Base-by-base conservation (phyloP, 352 stramenopile species). In the Globisporangium yorkense region DNA sequence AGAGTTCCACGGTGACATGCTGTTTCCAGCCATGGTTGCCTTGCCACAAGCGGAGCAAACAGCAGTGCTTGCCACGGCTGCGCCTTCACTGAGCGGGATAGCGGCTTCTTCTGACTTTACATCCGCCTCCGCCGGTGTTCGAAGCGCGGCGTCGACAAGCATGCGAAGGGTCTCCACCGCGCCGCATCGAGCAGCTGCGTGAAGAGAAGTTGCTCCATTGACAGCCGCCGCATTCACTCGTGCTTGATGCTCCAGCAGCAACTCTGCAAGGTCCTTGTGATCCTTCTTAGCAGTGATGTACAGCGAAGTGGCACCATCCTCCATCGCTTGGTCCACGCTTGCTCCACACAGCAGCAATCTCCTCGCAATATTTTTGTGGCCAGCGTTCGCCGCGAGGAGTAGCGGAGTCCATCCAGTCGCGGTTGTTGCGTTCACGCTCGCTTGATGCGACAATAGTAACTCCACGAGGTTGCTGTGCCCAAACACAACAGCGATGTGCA, bases 271-370 rank as follows among this genome's bases (percentile, higher is more conserved):
- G 2, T 76, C 60, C 18, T 70, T 50, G 51, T 80, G 71, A 46
- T 70, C 72, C 29, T 74, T 67, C 27, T 61, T 31, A 8, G 72
- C 70, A 33, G 75, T 72, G 24, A 79, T 67, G 41, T 83, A 71
- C 35, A 85, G 56, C 27, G 72, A 62, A 27, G 68, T 83, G 2
- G 33, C 33, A 10, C 6, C 4, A 10, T 37, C 6, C 3, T 12
- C 33, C 5, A 2, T 9, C 5, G 33, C 33, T 9, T 6, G 6
- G 9, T 37, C 3, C 33, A 37, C 33, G 3, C 33, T 37, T 10
- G 33, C 33, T 2, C 33, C 3, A 10, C 3, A 10, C 33, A 37
- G 9, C 2, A 37, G 3, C 33, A 37, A 6, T 10, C 5, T 37
- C 33, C 24, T 27, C 24, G 24, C 24, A 27, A 37, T 37, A 10